phyloP scores from a whole-genome alignment of 208 protist species.

The Vickermania ingenoplastis region DNA sequence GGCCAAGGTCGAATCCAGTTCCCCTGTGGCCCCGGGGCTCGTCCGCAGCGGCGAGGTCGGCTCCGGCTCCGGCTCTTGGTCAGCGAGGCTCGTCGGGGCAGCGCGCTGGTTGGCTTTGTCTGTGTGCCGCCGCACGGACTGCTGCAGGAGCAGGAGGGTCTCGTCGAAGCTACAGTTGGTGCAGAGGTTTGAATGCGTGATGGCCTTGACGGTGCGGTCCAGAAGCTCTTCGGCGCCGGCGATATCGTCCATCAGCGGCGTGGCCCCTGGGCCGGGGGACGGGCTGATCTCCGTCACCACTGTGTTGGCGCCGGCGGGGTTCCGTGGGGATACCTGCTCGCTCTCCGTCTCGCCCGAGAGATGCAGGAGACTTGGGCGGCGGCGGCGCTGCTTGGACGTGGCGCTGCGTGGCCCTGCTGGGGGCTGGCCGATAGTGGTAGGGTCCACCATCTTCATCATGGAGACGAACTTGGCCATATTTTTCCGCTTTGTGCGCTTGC shows the following conservation, averaged over 20 bases:
- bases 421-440: not conserved
- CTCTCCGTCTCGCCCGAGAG: not conserved
- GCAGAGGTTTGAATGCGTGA: not conserved
- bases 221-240: not conserved
- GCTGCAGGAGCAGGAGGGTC: constrained; percentile 19
- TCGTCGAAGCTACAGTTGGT: constrained; percentile 22
- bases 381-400: not conserved
- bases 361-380: not conserved
- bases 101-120: constrained; percentile 10
- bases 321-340: not conserved
- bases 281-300: not conserved
- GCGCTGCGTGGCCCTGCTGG: not conserved
- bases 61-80: not conserved
- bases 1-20: not conserved
- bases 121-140: constrained; percentile 8
- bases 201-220: constrained; percentile 3
- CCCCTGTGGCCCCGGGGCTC: not conserved
- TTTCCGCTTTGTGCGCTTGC: constrained; percentile 28
- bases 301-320: not conserved
- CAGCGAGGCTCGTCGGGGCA: not conserved
- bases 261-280: not conserved
- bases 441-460: not conserved
- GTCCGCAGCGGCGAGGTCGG: not conserved
- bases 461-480: not conserved
- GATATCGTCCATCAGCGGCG: not conserved